Evolutionary conservation across 305 asterid species (phyloP).

Genomic region (Fraxinus xanthoxyloides): DNA sequence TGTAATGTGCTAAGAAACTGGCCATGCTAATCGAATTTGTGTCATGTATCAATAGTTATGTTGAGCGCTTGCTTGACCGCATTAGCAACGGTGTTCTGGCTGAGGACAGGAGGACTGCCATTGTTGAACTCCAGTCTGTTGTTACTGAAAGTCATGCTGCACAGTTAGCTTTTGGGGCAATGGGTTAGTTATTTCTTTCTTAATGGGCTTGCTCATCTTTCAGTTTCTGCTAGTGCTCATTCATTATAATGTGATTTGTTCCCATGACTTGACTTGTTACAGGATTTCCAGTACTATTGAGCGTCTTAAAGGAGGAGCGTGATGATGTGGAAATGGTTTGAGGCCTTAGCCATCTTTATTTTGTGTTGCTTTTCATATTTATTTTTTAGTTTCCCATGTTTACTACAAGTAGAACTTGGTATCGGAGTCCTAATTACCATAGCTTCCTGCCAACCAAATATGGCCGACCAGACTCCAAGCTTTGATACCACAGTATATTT

Average conservation of each 20-base stretch:
- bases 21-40: constrained; percentile 1
- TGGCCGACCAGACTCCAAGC: background rate
- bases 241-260: constrained; percentile 10
- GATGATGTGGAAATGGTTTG: constrained; percentile 94
- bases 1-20: constrained; percentile 1
- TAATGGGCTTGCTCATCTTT: background rate
- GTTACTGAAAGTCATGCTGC: constrained; percentile 79
- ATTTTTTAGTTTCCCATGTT: constrained; percentile 5
- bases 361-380: background rate
- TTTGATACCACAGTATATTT: background rate
- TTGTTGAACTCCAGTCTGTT: constrained; percentile 82
- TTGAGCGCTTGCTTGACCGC: constrained; percentile 94
- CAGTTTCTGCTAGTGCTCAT: constrained; percentile 14
- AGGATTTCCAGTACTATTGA: constrained; percentile 75
- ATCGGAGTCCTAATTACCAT: background rate
- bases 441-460: background rate
- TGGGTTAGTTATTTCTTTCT: constrained; percentile 56
- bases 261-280: constrained; percentile 16
- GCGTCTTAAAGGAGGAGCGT: constrained; percentile 86
- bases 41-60: constrained; percentile 54
- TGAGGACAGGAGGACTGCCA: constrained; percentile 85
- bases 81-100: constrained; percentile 85
- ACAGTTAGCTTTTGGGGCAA: constrained; percentile 92
- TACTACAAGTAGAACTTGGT: background rate
- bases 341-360: constrained; percentile 20